Evolutionary conservation across 2,329 filamentous ascomycete species (phyloP).

Genomic region (Neodidymelliopsis sp.): DNA sequence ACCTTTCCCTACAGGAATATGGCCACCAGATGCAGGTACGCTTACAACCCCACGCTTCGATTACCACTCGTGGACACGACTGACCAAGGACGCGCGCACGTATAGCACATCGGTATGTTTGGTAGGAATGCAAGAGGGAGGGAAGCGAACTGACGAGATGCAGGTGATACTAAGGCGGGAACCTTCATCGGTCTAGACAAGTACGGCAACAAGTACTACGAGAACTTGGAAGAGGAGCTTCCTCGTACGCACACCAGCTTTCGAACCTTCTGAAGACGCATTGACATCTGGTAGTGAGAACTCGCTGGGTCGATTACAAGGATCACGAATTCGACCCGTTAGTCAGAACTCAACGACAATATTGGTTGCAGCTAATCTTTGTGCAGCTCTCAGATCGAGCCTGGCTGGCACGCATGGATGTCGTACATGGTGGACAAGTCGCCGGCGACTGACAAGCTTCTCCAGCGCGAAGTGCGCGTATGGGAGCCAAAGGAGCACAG

Average conservation of each 20-base stretch:
- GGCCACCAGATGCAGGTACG: slow-evolving; percentile 92
- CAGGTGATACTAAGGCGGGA: slow-evolving; percentile 96
- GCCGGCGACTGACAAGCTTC: slow-evolving; percentile 76
- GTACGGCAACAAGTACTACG: slow-evolving; percentile 97
- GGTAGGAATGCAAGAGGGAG: neutral
- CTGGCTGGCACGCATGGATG: slow-evolving; percentile 98
- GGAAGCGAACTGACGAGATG: slow-evolving; percentile 36
- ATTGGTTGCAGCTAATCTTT: slow-evolving; percentile 46
- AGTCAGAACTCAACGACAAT: slow-evolving; percentile 36
- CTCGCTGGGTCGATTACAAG: slow-evolving; percentile 97
- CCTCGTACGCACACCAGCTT: slow-evolving; percentile 68
- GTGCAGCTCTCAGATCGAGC: slow-evolving; percentile 80
- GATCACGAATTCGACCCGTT: slow-evolving; percentile 82
- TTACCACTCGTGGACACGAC: slow-evolving; percentile 27
- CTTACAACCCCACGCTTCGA: slow-evolving; percentile 33
- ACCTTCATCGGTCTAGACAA: slow-evolving; percentile 83
- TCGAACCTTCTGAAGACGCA: neutral
- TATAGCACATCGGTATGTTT: slow-evolving; percentile 50
- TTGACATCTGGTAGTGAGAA: slow-evolving; percentile 70
- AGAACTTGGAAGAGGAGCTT: slow-evolving; percentile 89
- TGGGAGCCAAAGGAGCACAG: slow-evolving; percentile 81
- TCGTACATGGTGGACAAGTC: slow-evolving; percentile 91
- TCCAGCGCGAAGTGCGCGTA: slow-evolving; percentile 70
- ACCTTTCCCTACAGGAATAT: slow-evolving; percentile 70
- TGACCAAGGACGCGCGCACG: slow-evolving; percentile 32